These are phyloP conservation scores for Allium cepa DNA, from an alignment of 106 monocot genomes.

Conservation along the genomic window DNA sequence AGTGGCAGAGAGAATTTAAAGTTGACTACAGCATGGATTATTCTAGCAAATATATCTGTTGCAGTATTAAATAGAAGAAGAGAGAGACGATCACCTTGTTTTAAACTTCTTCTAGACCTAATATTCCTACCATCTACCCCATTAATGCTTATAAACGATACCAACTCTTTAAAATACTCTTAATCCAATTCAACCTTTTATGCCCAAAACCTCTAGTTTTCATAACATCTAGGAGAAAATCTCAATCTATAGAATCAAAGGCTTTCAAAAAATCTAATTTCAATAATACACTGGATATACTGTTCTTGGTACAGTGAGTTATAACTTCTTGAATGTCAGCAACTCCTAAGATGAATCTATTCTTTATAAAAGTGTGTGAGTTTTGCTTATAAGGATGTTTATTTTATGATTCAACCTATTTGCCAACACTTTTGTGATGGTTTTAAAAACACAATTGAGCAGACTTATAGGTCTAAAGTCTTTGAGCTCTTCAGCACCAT, in stretches of 20 bases:
- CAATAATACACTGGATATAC: neutral
- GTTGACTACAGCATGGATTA: neutral
- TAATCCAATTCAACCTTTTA: neutral
- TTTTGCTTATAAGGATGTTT: neutral
- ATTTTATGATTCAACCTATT: neutral
- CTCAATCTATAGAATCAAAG: neutral
- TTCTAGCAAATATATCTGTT: neutral
- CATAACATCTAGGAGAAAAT: neutral
- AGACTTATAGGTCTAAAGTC: too few relatives aligned
- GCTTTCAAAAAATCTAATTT: neutral
- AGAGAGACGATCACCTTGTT: neutral
- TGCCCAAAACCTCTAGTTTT: neutral
- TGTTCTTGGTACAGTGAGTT: neutral
- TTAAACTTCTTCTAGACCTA: neutral
- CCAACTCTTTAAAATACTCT: neutral
- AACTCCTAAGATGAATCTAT: neutral
- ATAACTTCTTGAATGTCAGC: neutral
- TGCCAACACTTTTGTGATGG: too few relatives aligned
- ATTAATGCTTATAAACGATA: neutral
- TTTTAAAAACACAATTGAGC: too few relatives aligned
- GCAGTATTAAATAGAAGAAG: neutral
- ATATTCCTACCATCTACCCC: neutral
- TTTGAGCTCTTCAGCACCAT: neutral
- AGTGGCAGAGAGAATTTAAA: neutral
- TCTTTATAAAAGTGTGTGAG: neutral